A percentile compares a stretch with the other conserved stretches of the same genome.
Evolutionary conservation across 768 basidiomycete genomes (phyloP).

Genomic region (Phylloporus arenicola): DNA sequence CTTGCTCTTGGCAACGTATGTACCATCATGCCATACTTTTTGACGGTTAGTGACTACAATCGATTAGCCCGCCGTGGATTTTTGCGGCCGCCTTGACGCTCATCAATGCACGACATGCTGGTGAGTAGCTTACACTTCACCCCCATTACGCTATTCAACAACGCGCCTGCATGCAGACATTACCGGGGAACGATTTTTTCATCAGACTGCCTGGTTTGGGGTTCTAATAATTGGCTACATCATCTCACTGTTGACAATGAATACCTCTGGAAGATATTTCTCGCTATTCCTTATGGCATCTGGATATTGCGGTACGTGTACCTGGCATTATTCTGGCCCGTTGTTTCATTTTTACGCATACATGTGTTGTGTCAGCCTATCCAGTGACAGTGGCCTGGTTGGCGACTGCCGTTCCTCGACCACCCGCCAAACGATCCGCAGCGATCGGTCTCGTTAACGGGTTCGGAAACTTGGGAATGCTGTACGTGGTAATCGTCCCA

Average conservation of each 20-base stretch:
- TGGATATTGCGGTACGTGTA: constrained; percentile 40
- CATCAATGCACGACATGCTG: constrained; percentile 54
- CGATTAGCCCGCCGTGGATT: constrained; percentile 56
- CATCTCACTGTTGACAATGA: constrained; percentile 51
- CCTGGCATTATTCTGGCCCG: background rate
- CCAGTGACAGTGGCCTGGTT: constrained; percentile 55
- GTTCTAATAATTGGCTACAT: constrained; percentile 56
- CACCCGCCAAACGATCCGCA: constrained; percentile 49
- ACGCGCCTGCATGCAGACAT: constrained; percentile 1
- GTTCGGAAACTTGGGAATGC: constrained; percentile 49
- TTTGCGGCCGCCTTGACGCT: constrained; percentile 45
- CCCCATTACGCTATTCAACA: background rate
- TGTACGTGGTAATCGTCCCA: constrained; percentile 35
- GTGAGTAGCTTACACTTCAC: constrained; percentile 17
- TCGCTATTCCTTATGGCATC: constrained; percentile 60
- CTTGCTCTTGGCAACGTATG: constrained; percentile 55
- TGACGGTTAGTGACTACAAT: background rate
- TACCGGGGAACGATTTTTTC: constrained; percentile 63
- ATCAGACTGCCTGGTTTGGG: constrained; percentile 55
- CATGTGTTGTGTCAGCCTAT: constrained; percentile 25
- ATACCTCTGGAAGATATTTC: constrained; percentile 51
- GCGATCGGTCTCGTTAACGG: constrained; percentile 63
- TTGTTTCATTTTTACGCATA: background rate
- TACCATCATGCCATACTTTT: background rate
- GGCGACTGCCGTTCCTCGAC: constrained; percentile 53